Base-by-base conservation (phyloP, 495 filamentous ascomycete species). In the Cryomyces antarcticus region DNA sequence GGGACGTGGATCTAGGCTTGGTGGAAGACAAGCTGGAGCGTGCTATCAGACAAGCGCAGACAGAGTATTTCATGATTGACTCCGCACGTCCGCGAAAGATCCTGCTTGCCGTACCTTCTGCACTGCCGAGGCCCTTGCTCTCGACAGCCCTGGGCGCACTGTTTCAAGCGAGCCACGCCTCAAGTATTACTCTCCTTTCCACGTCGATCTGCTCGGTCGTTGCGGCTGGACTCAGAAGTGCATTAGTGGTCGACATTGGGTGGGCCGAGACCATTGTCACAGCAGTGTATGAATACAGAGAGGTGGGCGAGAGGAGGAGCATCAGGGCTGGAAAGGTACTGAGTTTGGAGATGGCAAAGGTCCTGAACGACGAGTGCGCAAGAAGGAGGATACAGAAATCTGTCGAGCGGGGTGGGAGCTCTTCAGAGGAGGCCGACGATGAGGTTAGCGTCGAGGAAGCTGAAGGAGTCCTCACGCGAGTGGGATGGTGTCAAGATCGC, bases 11-110 rank as follows among this genome's bases (percentile, higher is more conserved):
- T 55, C 50, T 93, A 24, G 81, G 77, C 2, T 61, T 94, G 40
- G 72, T 95, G 5, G 77, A 78, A 42, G 88, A 96, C 58, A 88
- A 84, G 59, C 69, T 96, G 29, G 89, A 95, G 58, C 68, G 85
- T 40, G 75, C 75, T 24, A 59, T 95, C 51, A 72, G 88, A 43
- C 78, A 86, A 46, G 80, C 80, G n/a, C 85, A 83, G 54, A 81
- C 77, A 46, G 86, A 83, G 68, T 77, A 54, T 37, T 50, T 64
- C 58, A 61, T 95, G 34, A 67, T 94, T 43, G 73, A 83, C 35
- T 80, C 87, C 53, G 79, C 77, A 3, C 75, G 78, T 39, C 72
- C 83, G 28, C 72, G 82, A 46, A 67, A 77, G 47, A 63, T 89
- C 46, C 57, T 71, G 4, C 69, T 94, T 31, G 70, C 80, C 4